Evolutionary conservation across 2,329 filamentous ascomycete genomes (phyloP).

Genomic region (Cercospora brassicicola): DNA sequence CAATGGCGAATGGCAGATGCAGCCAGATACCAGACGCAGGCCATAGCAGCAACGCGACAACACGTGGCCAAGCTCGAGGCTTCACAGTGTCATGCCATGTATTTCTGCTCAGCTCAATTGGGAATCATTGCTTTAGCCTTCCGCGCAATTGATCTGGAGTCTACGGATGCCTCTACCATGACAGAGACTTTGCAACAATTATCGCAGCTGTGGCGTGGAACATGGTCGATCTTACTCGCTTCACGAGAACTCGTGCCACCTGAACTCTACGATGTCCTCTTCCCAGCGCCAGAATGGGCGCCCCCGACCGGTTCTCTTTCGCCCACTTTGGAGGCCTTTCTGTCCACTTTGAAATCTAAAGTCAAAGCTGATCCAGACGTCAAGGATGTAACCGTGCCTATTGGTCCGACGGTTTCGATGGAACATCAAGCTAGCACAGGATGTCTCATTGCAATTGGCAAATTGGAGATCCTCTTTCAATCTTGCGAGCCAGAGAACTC

Average conservation of each 20-base stretch:
- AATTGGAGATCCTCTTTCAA: slow-evolving; percentile 18
- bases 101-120: slow-evolving; percentile 23
- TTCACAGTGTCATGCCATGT: slow-evolving; percentile 22
- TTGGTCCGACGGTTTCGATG: not conserved
- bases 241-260: slow-evolving; percentile 18
- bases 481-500: slow-evolving; percentile 17
- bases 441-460: slow-evolving; percentile 21
- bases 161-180: slow-evolving; percentile 6
- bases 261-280: slow-evolving; percentile 20
- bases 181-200: slow-evolving; percentile 23
- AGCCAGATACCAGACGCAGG: slow-evolving; percentile 21
- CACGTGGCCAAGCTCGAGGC: slow-evolving; percentile 19
- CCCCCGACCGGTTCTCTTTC: not conserved
- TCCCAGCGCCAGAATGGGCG: slow-evolving; percentile 20
- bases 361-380: slow-evolving; percentile 5
- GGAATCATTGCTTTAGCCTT: slow-evolving; percentile 25
- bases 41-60: slow-evolving; percentile 22
- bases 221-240: slow-evolving; percentile 19
- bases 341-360: slow-evolving; percentile 19
- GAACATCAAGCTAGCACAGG: slow-evolving; percentile 10
- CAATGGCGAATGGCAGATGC: slow-evolving; percentile 22
- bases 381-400: not conserved
- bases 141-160: slow-evolving; percentile 19
- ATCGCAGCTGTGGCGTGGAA: slow-evolving; percentile 25
- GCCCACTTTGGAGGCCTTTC: slow-evolving; percentile 11